Percentiles rank a stretch among this genome's conserved stretches.
phyloP scores from a whole-genome alignment of 2,329 filamentous ascomycete species.

The Diplodia sapinea region DNA sequence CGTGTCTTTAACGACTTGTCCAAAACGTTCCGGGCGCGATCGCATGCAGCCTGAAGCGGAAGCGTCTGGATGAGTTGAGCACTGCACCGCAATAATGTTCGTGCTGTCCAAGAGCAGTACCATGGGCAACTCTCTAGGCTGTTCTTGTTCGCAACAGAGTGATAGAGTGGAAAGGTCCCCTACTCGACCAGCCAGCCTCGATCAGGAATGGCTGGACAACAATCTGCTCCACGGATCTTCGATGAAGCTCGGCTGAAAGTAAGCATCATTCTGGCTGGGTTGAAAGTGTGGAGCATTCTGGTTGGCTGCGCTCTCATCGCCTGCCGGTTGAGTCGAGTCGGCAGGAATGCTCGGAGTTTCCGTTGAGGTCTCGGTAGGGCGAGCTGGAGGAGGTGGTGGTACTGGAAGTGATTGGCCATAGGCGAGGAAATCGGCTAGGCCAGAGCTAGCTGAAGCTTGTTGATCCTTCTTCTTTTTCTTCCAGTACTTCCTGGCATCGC shows the following conservation, averaged over 20 bases:
- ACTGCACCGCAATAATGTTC: no score
- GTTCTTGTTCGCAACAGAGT: background rate
- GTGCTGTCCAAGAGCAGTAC: background rate
- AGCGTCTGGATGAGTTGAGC: no score
- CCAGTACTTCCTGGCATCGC: slow-evolving; percentile 10
- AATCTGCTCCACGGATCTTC: slow-evolving; percentile 69
- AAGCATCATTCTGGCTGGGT: slow-evolving; percentile 71
- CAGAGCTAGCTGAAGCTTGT: slow-evolving; percentile 35
- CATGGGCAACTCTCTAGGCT: background rate
- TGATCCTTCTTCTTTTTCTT: slow-evolving; percentile 32
- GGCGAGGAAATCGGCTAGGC: slow-evolving; percentile 43
- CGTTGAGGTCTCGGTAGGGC: background rate
- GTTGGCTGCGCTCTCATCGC: slow-evolving; percentile 33
- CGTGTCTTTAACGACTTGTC: no score
- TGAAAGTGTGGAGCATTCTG: no score
- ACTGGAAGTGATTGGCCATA: slow-evolving; percentile 35
- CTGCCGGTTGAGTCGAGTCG: slow-evolving; percentile 13
- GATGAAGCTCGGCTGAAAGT: slow-evolving; percentile 72
- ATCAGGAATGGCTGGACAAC: background rate
- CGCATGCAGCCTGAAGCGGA: no score
- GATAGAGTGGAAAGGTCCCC: background rate
- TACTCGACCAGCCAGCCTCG: background rate
- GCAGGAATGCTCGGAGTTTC: slow-evolving; percentile 6
- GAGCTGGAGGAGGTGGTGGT: background rate
- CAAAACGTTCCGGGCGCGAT: no score